Percentiles rank a stretch among this genome's conserved stretches.
These are phyloP conservation scores for Periconia digitata DNA, from an alignment of 2,329 filamentous ascomycete species.

Conservation along the genomic window DNA sequence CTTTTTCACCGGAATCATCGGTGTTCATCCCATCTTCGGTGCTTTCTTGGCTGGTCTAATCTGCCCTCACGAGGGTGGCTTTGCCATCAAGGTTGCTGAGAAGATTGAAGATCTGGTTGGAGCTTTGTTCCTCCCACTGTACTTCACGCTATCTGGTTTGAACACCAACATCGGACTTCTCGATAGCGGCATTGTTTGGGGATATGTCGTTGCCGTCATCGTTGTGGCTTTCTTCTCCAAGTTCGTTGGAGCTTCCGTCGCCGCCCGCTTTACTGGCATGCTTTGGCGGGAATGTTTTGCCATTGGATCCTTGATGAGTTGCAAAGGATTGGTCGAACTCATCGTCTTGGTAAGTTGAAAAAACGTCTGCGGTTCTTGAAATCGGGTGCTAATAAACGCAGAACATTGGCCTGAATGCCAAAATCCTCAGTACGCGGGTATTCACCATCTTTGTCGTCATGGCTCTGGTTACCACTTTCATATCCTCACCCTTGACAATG, in stretches of 20 bases:
- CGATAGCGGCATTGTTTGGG: constrained; percentile 81
- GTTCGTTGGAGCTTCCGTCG: constrained; percentile 77
- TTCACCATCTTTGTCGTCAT: constrained; percentile 96
- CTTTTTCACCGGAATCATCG: constrained; percentile 89
- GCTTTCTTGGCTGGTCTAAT: constrained; percentile 88
- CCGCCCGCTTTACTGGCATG: constrained; percentile 73
- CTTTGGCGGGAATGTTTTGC: constrained; percentile 89
- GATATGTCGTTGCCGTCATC: constrained; percentile 82
- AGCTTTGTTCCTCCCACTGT: constrained; percentile 82
- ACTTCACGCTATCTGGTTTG: constrained; percentile 89
- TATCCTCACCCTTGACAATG: constrained; percentile 75
- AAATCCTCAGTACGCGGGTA: constrained; percentile 75
- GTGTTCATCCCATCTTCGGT: constrained; percentile 92
- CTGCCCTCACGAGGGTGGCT: constrained; percentile 85
- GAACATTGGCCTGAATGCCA: constrained; percentile 81
- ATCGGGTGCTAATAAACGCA: constrained; percentile 33
- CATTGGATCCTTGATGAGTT: constrained; percentile 92
- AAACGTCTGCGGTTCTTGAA: background rate
- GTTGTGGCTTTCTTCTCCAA: constrained; percentile 82
- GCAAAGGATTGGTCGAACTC: constrained; percentile 90
- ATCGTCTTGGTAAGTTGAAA: constrained; percentile 77
- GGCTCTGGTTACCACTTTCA: constrained; percentile 83
- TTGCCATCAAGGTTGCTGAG: constrained; percentile 87
- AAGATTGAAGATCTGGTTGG: constrained; percentile 92
- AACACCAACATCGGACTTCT: constrained; percentile 86